Evolutionary conservation across 2,329 filamentous ascomycete genomes (phyloP).

Genomic region (Onygenales sp.): DNA sequence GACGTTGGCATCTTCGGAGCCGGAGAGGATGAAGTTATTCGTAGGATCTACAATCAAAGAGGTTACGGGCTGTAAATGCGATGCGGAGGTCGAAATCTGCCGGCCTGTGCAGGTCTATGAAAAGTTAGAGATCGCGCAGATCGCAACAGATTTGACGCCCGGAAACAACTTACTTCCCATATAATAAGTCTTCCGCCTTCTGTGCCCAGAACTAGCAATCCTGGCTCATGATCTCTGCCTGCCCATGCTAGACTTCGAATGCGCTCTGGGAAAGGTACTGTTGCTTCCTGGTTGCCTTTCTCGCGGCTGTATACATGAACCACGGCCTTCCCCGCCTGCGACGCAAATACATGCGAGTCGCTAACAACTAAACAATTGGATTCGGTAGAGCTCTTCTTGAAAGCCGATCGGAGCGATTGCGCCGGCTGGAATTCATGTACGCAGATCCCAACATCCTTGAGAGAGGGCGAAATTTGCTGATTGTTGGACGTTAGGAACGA

Average conservation of each 20-base stretch:
- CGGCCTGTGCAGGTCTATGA: conserved; percentile 34
- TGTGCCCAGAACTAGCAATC: conserved; percentile 68
- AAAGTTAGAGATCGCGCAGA: background rate
- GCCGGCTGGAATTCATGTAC: conserved; percentile 72
- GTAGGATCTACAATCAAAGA: conserved; percentile 62
- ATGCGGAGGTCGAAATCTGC: conserved; percentile 34
- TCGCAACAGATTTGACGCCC: background rate
- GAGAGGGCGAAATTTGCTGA: conserved; percentile 35
- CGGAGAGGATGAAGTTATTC: conserved; percentile 40
- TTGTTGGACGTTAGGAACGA: conserved; percentile 30
- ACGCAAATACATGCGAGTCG: conserved; percentile 77
- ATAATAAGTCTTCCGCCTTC: conserved; percentile 75
- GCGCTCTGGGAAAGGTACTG: conserved; percentile 78
- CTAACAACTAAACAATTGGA: conserved; percentile 71
- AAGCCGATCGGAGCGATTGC: conserved; percentile 62
- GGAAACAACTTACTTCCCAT: conserved; percentile 69
- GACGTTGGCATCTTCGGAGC: conserved; percentile 65
- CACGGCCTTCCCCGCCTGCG: conserved; percentile 82
- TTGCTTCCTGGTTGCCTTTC: conserved; percentile 77
- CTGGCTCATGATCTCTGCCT: conserved; percentile 45
- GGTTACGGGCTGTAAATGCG: conserved; percentile 49
- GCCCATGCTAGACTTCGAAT: conserved; percentile 69
- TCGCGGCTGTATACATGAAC: conserved; percentile 83
- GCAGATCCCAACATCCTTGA: conserved; percentile 80
- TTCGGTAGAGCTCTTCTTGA: conserved; percentile 87